phyloP scores from a whole-genome alignment of 2,329 filamentous ascomycete species.

The Monascus ruber region DNA sequence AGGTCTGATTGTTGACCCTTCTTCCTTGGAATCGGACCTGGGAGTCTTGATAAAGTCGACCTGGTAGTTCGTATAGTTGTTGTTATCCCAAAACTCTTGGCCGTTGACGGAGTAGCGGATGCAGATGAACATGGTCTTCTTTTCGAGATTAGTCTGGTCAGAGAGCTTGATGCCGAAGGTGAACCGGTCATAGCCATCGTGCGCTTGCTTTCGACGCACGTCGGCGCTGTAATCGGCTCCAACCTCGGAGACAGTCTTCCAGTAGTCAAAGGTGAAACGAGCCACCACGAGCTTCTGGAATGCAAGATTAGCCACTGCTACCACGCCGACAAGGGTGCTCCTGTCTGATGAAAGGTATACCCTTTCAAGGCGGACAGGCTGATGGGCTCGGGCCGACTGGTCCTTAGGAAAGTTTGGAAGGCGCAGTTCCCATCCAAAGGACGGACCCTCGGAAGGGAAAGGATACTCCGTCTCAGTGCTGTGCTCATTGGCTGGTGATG shows the following conservation, averaged over 20 bases:
- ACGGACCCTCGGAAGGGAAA: slow-evolving; percentile 39
- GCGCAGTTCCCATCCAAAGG: slow-evolving; percentile 78
- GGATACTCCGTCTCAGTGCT: slow-evolving; percentile 85
- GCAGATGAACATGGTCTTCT: slow-evolving; percentile 87
- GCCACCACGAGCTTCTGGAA: slow-evolving; percentile 86
- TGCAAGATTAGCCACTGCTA: slow-evolving; percentile 76
- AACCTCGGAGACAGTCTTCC: slow-evolving; percentile 96
- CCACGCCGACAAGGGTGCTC: slow-evolving; percentile 69
- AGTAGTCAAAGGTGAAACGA: slow-evolving; percentile 92
- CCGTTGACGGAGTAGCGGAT: slow-evolving; percentile 77
- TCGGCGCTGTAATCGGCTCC: slow-evolving; percentile 77
- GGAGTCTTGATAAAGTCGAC: slow-evolving; percentile 80
- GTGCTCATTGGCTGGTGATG: slow-evolving; percentile 80
- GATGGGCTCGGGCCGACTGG: slow-evolving; percentile 45
- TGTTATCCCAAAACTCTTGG: slow-evolving; percentile 93
- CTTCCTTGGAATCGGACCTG: slow-evolving; percentile 41
- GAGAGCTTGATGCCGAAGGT: slow-evolving; percentile 88
- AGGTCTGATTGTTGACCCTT: slow-evolving; percentile 37
- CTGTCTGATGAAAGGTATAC: slow-evolving; percentile 82
- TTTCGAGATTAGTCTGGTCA: slow-evolving; percentile 81
- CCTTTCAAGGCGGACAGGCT: slow-evolving; percentile 68
- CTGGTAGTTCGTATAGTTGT: slow-evolving; percentile 75
- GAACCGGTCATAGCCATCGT: slow-evolving; percentile 72
- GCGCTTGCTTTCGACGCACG: slow-evolving; percentile 52
- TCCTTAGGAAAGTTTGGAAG: slow-evolving; percentile 72